Evolutionary conservation across 2,329 filamentous ascomycete genomes (phyloP).

Genomic region (Colletotrichum australisinense): DNA sequence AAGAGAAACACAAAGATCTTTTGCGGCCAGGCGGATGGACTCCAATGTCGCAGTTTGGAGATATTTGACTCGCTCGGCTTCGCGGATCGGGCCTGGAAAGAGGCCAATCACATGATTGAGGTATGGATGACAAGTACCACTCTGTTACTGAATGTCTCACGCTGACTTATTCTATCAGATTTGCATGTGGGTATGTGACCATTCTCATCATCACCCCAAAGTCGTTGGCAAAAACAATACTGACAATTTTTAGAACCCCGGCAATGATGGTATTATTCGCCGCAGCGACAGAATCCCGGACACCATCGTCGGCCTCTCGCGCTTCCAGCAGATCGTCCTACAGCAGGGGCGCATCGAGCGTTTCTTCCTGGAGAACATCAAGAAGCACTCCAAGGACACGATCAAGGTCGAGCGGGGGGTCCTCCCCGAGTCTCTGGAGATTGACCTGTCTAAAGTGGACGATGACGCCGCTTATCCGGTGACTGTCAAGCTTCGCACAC

Average conservation of each 20-base stretch:
- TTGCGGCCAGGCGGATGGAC: conserved; percentile 58
- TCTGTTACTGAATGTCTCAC: conserved; percentile 17
- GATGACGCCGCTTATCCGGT: conserved; percentile 69
- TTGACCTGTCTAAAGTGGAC: conserved; percentile 63
- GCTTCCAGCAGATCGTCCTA: conserved; percentile 74
- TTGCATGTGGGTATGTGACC: conserved; percentile 32
- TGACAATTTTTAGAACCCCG: conserved; percentile 67
- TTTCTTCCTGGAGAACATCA: conserved; percentile 73
- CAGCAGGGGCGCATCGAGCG: conserved; percentile 79
- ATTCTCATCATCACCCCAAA: not conserved
- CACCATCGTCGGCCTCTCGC: conserved; percentile 69
- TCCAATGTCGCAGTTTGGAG: conserved; percentile 74
- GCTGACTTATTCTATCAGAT: conserved; percentile 19
- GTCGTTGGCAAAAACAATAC: not conserved
- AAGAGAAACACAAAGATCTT: conserved; percentile 54
- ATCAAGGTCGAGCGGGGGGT: conserved; percentile 70
- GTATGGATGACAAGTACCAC: conserved; percentile 48
- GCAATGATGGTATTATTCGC: conserved; percentile 64
- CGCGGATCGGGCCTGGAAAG: conserved; percentile 71
- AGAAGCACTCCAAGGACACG: conserved; percentile 58
- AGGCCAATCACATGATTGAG: conserved; percentile 77
- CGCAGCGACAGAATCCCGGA: conserved; percentile 72
- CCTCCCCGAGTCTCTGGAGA: conserved; percentile 64
- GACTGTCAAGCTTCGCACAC: conserved; percentile 66
- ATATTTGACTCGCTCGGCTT: conserved; percentile 81